Conservation (phyloP, 2,329 filamentous ascomycete species). For the Phaeomoniella chlamydospora region DNA sequence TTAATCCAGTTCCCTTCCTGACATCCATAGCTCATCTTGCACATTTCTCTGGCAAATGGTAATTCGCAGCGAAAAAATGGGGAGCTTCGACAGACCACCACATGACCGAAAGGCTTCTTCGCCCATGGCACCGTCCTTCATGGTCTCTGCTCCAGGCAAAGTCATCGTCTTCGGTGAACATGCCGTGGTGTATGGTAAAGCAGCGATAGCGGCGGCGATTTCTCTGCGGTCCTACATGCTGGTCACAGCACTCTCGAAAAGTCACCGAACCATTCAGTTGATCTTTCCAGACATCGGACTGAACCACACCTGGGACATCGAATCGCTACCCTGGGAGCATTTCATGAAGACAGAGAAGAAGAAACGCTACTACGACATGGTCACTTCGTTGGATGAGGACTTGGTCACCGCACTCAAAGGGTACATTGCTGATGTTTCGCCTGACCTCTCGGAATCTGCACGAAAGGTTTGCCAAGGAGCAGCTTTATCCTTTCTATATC, state of each 20-base stretch:
- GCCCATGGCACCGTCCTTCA: slow-evolving; percentile 71
- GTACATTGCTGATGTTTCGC: slow-evolving; percentile 58
- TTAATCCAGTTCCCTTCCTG: background rate
- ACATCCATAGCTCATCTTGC: background rate
- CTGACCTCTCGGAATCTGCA: slow-evolving; percentile 47
- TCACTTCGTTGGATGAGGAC: slow-evolving; percentile 71
- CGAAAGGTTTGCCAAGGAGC: slow-evolving; percentile 76
- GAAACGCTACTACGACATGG: slow-evolving; percentile 85
- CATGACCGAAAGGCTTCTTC: slow-evolving; percentile 27
- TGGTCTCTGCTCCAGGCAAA: slow-evolving; percentile 96
- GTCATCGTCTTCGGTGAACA: slow-evolving; percentile 98
- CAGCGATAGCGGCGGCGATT: slow-evolving; percentile 87
- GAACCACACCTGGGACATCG: slow-evolving; percentile 86
- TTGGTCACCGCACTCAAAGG: slow-evolving; percentile 70
- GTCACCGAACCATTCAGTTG: slow-evolving; percentile 71
- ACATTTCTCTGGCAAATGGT: background rate
- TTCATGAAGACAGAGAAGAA: slow-evolving; percentile 77
- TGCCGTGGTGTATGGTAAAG: slow-evolving; percentile 94
- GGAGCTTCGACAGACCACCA: background rate
- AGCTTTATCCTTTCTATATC: slow-evolving; percentile 76
- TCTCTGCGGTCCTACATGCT: slow-evolving; percentile 93
- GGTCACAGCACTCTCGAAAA: slow-evolving; percentile 87
- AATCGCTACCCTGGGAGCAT: slow-evolving; percentile 70
- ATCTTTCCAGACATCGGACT: slow-evolving; percentile 85
- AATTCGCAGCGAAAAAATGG: background rate